Base-by-base conservation (phyloP, 2,329 filamentous ascomycete species). In the Chalara sp. region DNA sequence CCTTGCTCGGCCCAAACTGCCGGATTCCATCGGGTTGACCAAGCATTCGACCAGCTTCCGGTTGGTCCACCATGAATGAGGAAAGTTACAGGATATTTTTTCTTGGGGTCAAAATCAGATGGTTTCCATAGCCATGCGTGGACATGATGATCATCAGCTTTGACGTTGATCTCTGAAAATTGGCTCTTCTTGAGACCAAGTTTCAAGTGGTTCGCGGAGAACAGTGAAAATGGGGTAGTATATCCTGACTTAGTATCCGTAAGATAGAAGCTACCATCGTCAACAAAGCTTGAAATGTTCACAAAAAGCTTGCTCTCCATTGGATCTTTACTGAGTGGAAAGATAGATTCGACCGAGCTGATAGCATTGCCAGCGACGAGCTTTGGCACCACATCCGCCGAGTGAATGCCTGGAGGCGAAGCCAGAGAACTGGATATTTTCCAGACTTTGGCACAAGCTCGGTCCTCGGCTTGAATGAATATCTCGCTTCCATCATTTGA, bases 1-100 rank as follows among this genome's bases (percentile, higher is more conserved):
- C 89, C 89, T 68, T 91, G 87, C 66, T 93, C 87, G 5, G 89
- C 87, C 62, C 88, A 92, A 10, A 91, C 77, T 54, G 86, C 86
- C 3, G 86, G 84, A 64, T 93, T 93, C 89, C 89, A 95, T 21
- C 88, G 76, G 3, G 83, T 88, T 66, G 78, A 84, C 87, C 89
- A 95, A 32, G 76, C 73, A 62, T 93, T 84, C 35, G 68, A 70
- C 85, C 87, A 91, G 0, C 86, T 80, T 21, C 83, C 80, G 64
- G 92, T 87, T 0, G 89, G 89, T 0, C 89, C 89, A 49, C 89
- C 89, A 61, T 95, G 89, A 56, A 93, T 85, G 44, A 89, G 71
- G 61, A 89, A 83, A 1, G 84, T 79, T 3, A 93, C 73, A 0
- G 88, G 88, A 60, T 91, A 93, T 56, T 79, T 88, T 65, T 87